Percentiles rank a stretch among this genome's conserved stretches.
Conservation (phyloP, 177 flowering plant species). For the Vitis hybrid region DNA sequence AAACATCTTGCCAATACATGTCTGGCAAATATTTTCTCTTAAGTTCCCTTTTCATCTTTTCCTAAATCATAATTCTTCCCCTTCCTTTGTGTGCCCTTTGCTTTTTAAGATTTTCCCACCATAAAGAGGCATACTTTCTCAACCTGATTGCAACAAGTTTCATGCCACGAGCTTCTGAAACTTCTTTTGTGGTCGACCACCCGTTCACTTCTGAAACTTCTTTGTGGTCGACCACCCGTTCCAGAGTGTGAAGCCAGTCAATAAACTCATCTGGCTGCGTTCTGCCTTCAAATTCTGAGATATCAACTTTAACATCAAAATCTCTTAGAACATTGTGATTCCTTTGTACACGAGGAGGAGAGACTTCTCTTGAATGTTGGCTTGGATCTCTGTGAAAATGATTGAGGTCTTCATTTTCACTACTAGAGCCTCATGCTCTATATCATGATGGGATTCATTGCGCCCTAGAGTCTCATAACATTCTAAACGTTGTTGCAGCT, state of each 20-base stretch:
- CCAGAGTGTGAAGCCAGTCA: slow-evolving; percentile 3
- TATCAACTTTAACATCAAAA: background rate
- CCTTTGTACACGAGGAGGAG: background rate
- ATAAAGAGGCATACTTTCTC: too few species aligned
- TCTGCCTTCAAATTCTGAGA: background rate
- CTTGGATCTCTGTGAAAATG: background rate
- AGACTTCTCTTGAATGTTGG: background rate
- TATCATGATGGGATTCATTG: background rate
- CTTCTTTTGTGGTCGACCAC: background rate
- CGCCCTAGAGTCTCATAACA: background rate
- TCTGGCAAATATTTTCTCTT: background rate
- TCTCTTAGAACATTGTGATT: background rate
- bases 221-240: background rate
- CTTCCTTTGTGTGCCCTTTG: background rate
- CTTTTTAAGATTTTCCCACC: background rate
- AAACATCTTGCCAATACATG: slow-evolving; percentile 1
- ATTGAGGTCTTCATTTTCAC: background rate
- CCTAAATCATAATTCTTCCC: background rate
- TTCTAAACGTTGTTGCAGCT: background rate
- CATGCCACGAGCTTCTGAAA: background rate
- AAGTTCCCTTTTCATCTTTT: background rate
- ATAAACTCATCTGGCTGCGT: background rate
- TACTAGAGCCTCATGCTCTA: background rate
- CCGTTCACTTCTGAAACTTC: too few species aligned
- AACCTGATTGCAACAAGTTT: background rate